These are phyloP conservation scores for Yamadazyma membranifaciens DNA, from an alignment of 1,139 yeast genomes.

Conservation along the genomic window DNA sequence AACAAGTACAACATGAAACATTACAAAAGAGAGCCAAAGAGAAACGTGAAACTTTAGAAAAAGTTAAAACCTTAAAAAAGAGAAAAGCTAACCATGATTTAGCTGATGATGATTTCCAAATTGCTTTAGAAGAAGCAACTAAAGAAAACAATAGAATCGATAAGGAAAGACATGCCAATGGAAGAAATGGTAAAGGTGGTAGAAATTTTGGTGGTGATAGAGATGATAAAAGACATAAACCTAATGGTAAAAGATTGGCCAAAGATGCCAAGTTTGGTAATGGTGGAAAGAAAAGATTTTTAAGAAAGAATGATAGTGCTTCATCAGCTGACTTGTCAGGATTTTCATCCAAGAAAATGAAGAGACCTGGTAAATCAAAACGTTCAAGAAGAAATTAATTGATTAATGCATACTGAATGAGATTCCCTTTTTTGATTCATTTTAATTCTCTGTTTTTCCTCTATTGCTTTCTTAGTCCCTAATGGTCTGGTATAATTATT, in stretches of 20 bases:
- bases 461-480: too few relatives aligned
- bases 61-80: slow-evolving; percentile 83
- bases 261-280: slow-evolving; percentile 62
- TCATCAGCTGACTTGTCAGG: slow-evolving; percentile 72
- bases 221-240: slow-evolving; percentile 43
- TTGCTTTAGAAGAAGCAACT: slow-evolving; percentile 92
- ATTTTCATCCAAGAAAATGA: slow-evolving; percentile 57
- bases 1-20: slow-evolving; percentile 93
- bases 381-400: slow-evolving; percentile 28
- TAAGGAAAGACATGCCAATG: slow-evolving; percentile 18
- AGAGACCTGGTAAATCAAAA: slow-evolving; percentile 80
- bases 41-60: slow-evolving; percentile 86
- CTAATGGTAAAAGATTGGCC: slow-evolving; percentile 58
- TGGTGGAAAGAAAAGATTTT: slow-evolving; percentile 78
- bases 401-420: slow-evolving; percentile 2
- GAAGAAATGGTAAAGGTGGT: slow-evolving; percentile 5
- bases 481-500: too few relatives aligned
- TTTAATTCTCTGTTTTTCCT: neutral
- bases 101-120: slow-evolving; percentile 56
- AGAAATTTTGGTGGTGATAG: neutral
- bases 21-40: slow-evolving; percentile 93
- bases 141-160: slow-evolving; percentile 37
- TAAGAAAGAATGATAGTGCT: slow-evolving; percentile 70
- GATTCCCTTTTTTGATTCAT: neutral
- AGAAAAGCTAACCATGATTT: slow-evolving; percentile 81